Conservation (phyloP, 345 rosid genomes). For the Theobroma cacao region DNA sequence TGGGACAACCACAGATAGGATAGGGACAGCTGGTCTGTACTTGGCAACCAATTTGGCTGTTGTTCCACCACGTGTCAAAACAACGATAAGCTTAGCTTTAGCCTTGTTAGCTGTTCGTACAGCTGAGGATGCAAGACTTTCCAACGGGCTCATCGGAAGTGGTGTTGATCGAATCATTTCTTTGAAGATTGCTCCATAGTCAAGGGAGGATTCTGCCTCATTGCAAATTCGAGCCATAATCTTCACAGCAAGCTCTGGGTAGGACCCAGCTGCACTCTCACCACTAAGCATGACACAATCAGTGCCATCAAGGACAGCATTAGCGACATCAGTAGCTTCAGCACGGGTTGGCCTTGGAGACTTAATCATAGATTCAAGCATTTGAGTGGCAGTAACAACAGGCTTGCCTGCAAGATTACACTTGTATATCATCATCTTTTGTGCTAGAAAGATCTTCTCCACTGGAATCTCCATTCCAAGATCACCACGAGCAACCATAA, state of each 20-base stretch:
- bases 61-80: conserved; percentile 83
- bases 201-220: conserved; percentile 86
- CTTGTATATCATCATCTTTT: conserved; percentile 95
- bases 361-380: conserved; percentile 95
- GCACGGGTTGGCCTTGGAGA: conserved; percentile 93
- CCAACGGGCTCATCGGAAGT: conserved; percentile 92
- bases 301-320: conserved; percentile 88
- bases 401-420: conserved; percentile 91
- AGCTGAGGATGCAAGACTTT: conserved; percentile 93
- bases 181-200: conserved; percentile 72
- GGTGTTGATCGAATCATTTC: conserved; percentile 88
- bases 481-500: conserved; percentile 98
- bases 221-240: conserved; percentile 78
- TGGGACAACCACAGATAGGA: conserved; percentile 85
- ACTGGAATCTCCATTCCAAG: conserved; percentile 95
- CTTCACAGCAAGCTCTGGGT: conserved; percentile 86
- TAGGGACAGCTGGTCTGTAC: conserved; percentile 93
- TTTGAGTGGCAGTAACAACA: conserved; percentile 88
- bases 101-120: conserved; percentile 91
- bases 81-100: conserved; percentile 78
- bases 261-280: conserved; percentile 89
- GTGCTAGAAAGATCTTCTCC: conserved; percentile 91
- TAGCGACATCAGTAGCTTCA: conserved; percentile 93
- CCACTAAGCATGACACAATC: conserved; percentile 95
- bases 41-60: conserved; percentile 91